phyloP scores from a whole-genome alignment of 2,329 filamentous ascomycete genomes.

The Neonectria punicea region DNA sequence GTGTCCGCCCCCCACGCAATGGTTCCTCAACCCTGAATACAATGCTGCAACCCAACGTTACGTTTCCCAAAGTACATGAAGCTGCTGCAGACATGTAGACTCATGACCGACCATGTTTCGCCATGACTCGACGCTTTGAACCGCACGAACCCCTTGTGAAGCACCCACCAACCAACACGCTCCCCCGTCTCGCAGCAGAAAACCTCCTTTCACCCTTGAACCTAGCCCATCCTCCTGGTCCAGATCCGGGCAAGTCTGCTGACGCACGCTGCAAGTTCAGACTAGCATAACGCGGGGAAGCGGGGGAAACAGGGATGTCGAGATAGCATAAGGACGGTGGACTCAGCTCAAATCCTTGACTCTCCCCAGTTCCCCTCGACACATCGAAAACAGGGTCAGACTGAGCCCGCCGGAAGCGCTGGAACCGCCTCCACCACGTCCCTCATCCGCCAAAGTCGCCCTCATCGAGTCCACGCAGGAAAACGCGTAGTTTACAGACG shows the following conservation, averaged over 20 bases:
- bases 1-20: background rate
- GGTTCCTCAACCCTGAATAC: background rate
- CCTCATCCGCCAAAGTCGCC: background rate
- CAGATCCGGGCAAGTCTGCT: constrained; percentile 10
- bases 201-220: constrained; percentile 6
- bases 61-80: background rate
- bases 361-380: background rate
- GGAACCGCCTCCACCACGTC: background rate
- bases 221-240: background rate
- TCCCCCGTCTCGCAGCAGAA: background rate
- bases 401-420: background rate
- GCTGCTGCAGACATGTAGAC: background rate
- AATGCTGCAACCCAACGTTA: background rate
- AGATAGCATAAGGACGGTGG: background rate
- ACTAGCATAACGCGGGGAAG: constrained; percentile 22
- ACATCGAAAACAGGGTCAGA: background rate
- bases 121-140: background rate
- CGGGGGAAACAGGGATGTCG: constrained; percentile 14
- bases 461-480: too few relatives aligned
- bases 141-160: background rate
- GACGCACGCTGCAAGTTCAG: constrained; percentile 10
- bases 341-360: background rate
- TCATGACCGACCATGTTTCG: background rate
- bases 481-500: background rate
- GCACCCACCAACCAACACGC: background rate